Evolutionary conservation across 352 stramenopile species (phyloP), one percentile per base, ranked within the genome.

Genomic region (Elongisporangium prolatum): DNA sequence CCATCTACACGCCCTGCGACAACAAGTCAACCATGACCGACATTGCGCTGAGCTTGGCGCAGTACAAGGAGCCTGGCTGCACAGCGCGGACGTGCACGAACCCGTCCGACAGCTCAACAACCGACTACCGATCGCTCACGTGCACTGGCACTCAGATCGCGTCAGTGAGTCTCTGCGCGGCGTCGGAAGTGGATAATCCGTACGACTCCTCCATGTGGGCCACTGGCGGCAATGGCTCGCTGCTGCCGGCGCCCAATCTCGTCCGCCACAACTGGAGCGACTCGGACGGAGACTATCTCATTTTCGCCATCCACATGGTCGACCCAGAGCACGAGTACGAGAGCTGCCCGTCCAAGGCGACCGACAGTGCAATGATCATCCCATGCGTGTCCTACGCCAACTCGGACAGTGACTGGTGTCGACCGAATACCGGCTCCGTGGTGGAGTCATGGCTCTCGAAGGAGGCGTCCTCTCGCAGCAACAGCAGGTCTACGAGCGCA

Each of bases 91-190:
- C 57, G 20, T 84, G 74, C 44, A 54, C 25, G 2, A 50, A 77
- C 22, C 72, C 67, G 2, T 52, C 67, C 52, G 55, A 21, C 11
- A n/a, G 49, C 2, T 10, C 21, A 5, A 54, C 54, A 21, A 67
- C 50, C 49, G 50, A 50, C 25, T 68, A 59, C 48, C 34, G 52
- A 0, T 59, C 63, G 14, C 55, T 67, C 49, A 54, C 58, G 4
- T 84, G 71, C 50, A 72, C 68, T 13, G 69, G 68, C 34, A 40
- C 48, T 0, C 60, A 77, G 63, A 80, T 84, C 0, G 71, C 57
- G 0, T 51, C 61, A 24, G 66, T 71, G 48, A 80, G 74, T 37
- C 57, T 69, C 6, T 61, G 65, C 9, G 56, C 78, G 16, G 60
- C 63, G 3, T 70, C 63, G 34, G 44, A 60, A 0, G 51, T 55